These are phyloP conservation scores for Rhododendron molle DNA, from an alignment of 148 eudicot genomes.

Conservation along the genomic window DNA sequence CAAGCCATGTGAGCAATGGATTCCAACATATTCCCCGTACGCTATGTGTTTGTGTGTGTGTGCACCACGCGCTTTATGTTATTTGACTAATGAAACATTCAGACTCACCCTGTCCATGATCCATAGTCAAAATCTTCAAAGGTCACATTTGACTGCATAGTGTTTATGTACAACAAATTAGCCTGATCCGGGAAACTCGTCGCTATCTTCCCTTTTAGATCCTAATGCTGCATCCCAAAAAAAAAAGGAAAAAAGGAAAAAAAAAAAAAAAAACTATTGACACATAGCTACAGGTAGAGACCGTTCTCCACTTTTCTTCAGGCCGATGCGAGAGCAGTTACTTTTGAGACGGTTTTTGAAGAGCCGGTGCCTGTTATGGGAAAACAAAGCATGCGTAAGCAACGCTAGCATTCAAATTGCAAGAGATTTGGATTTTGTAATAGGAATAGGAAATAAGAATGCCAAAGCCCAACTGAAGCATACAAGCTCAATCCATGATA, in stretches of 20 bases:
- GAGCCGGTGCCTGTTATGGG: slow-evolving; percentile 20
- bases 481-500: background rate
- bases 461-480: background rate
- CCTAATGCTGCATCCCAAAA: background rate
- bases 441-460: background rate
- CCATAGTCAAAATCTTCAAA: background rate
- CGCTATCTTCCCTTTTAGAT: background rate
- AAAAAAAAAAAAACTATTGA: background rate
- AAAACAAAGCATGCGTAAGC: background rate
- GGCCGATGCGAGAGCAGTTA: background rate
- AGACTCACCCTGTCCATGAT: too few relatives aligned
- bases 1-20: too few relatives aligned
- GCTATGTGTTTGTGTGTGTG: too few relatives aligned
- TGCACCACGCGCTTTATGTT: too few relatives aligned
- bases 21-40: too few relatives aligned
- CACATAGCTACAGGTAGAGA: background rate
- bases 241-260: too few relatives aligned
- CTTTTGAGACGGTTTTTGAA: slow-evolving; percentile 12
- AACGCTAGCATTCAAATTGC: background rate
- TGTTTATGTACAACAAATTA: background rate
- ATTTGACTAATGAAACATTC: too few relatives aligned
- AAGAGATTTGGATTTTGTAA: background rate
- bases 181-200: background rate
- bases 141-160: background rate
- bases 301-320: background rate